These are phyloP conservation scores for Cyclotella cryptica DNA, from an alignment of 108 stramenopile genomes.

Conservation along the genomic window DNA sequence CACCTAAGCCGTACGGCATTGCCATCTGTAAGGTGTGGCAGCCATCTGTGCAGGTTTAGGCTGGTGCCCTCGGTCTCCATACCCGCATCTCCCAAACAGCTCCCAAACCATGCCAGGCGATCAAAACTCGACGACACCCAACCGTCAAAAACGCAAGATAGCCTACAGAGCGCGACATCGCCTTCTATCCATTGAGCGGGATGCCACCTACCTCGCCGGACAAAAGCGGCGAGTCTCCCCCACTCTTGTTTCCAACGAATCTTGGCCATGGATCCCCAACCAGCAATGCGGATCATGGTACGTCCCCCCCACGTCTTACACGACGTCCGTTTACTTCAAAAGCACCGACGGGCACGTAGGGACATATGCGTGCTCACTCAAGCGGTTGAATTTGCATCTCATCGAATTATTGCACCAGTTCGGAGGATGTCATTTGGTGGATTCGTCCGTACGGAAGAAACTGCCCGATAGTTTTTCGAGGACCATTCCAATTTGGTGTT, in stretches of 20 bases:
- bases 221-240: neutral
- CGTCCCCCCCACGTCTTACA: slow-evolving; percentile 28
- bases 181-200: slow-evolving; percentile 4
- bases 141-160: neutral
- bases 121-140: neutral
- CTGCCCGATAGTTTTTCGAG: slow-evolving; percentile 76
- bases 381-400: slow-evolving; percentile 70
- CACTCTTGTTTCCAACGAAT: neutral
- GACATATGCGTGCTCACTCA: slow-evolving; percentile 62
- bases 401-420: slow-evolving; percentile 41
- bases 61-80: no score
- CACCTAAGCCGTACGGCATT: no score
- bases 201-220: neutral
- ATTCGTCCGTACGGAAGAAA: slow-evolving; percentile 68
- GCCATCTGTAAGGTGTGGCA: no score
- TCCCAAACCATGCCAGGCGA: neutral
- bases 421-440: slow-evolving; percentile 60
- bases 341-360: slow-evolving; percentile 78
- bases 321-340: slow-evolving; percentile 66
- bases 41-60: no score
- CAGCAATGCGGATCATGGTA: slow-evolving; percentile 82
- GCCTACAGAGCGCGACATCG: slow-evolving; percentile 18
- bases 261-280: slow-evolving; percentile 62
- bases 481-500: slow-evolving; percentile 85
- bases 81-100: no score